Conservation (phyloP, 345 rosid species). For the Brassica nigra region DNA sequence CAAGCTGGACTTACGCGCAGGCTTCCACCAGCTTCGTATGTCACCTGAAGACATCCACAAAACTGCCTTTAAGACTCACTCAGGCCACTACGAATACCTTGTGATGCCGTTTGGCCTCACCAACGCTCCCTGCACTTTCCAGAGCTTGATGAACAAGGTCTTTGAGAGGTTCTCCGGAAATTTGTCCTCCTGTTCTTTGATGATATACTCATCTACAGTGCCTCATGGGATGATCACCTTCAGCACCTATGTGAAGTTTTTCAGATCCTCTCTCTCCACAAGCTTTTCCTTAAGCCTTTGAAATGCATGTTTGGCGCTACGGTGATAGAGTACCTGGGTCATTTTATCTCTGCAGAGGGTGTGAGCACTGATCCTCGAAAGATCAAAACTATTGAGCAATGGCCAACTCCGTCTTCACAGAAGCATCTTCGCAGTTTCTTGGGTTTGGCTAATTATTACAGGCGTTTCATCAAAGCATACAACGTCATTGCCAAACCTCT, state of each 20-base stretch:
- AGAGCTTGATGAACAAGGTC: not conserved
- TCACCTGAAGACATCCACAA: too few species aligned
- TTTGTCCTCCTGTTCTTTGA: too few species aligned
- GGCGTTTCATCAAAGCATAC: too few species aligned
- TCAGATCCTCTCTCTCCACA: not conserved
- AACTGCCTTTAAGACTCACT: not conserved
- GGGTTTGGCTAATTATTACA: too few species aligned
- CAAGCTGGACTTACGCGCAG: not conserved
- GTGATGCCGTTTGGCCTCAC: not conserved
- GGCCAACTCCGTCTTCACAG: not conserved
- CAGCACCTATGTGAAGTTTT: not conserved
- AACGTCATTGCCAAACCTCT: too few species aligned
- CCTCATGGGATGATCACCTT: not conserved
- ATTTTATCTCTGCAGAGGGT: not conserved
- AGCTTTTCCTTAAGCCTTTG: too few species aligned
- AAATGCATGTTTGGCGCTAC: not conserved
- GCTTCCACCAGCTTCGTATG: not conserved
- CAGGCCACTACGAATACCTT: not conserved
- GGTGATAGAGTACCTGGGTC: not conserved
- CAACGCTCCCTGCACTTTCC: not conserved
- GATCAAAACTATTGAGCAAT: not conserved
- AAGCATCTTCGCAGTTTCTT: not conserved
- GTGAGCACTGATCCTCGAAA: not conserved
- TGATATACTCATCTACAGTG: not conserved
- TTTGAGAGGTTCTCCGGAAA: not conserved